phyloP scores from a whole-genome alignment of 306 rosid species.

The Glycine latifolia region DNA sequence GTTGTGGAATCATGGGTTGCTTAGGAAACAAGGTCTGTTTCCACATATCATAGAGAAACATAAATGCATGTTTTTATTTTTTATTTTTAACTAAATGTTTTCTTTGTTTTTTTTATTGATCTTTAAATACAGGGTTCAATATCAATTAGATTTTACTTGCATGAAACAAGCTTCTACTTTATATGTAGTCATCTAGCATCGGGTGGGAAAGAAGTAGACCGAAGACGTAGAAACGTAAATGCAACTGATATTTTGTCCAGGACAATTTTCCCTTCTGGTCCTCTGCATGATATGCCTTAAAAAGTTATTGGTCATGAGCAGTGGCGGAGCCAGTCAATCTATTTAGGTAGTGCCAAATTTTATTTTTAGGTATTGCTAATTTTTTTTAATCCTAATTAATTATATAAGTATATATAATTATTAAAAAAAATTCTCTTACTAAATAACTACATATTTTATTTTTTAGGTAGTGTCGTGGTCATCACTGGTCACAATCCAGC shows the following conservation, averaged over 20 bases:
- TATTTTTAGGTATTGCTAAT: no score
- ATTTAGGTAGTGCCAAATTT: no score
- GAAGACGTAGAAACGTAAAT: slow-evolving; percentile 65
- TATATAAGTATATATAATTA: no score
- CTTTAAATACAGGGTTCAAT: slow-evolving; percentile 78
- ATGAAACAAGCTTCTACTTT: slow-evolving; percentile 90
- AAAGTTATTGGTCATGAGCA: slow-evolving; percentile 83
- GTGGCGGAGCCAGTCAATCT: no score
- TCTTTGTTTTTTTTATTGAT: slow-evolving; percentile 29
- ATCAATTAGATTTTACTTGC: slow-evolving; percentile 77
- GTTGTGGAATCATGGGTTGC: slow-evolving; percentile 87
- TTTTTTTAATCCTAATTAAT: no score
- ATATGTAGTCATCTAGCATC: slow-evolving; percentile 90
- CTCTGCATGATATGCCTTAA: slow-evolving; percentile 64
- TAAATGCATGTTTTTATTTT: neutral
- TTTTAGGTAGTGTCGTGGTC: no score
- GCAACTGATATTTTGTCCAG: slow-evolving; percentile 64
- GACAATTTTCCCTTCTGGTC: slow-evolving; percentile 72
- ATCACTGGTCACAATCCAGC: no score
- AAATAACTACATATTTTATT: no score
- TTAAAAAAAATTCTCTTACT: no score
- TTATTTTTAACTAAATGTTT: neutral
- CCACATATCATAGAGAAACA: slow-evolving; percentile 5
- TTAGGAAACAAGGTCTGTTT: slow-evolving; percentile 79
- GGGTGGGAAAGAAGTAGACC: slow-evolving; percentile 73